A percentile compares a stretch with the other conserved stretches of the same genome.
Evolutionary conservation across 768 basidiomycete species (phyloP).

Genomic region (Amanita muscaria): DNA sequence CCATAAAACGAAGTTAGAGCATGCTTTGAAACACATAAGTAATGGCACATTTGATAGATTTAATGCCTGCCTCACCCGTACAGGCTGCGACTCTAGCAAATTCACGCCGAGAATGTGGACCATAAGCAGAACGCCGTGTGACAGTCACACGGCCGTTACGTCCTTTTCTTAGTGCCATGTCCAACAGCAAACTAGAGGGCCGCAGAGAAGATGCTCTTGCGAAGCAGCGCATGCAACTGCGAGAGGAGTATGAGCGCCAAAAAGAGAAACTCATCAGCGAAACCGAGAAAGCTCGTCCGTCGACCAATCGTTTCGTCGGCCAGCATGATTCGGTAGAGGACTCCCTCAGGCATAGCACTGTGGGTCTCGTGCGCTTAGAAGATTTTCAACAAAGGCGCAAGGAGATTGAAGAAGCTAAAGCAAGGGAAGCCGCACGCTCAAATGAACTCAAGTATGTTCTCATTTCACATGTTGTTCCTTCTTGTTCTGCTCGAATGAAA

Average conservation of each 20-base stretch:
- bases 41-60: background rate
- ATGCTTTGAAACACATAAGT: constrained; percentile 39
- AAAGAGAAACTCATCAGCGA: constrained; percentile 77
- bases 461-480: constrained; percentile 12
- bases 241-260: constrained; percentile 76
- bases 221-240: constrained; percentile 73
- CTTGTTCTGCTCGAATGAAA: constrained; percentile 15
- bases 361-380: constrained; percentile 85
- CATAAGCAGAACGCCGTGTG: constrained; percentile 32
- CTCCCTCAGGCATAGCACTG: constrained; percentile 79
- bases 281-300: constrained; percentile 88
- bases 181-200: constrained; percentile 71
- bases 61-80: constrained; percentile 46
- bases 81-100: constrained; percentile 66
- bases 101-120: constrained; percentile 85
- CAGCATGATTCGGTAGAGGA: constrained; percentile 95
- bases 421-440: constrained; percentile 78
- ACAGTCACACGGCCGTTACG: background rate
- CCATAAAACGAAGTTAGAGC: constrained; percentile 91
- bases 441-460: constrained; percentile 79
- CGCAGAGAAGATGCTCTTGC: constrained; percentile 78
- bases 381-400: constrained; percentile 88
- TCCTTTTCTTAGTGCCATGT: constrained; percentile 49
- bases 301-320: constrained; percentile 82
- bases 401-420: constrained; percentile 86